phyloP scores from a whole-genome alignment of 2,329 filamentous ascomycete species.

The Furcasterigmium furcatum region DNA sequence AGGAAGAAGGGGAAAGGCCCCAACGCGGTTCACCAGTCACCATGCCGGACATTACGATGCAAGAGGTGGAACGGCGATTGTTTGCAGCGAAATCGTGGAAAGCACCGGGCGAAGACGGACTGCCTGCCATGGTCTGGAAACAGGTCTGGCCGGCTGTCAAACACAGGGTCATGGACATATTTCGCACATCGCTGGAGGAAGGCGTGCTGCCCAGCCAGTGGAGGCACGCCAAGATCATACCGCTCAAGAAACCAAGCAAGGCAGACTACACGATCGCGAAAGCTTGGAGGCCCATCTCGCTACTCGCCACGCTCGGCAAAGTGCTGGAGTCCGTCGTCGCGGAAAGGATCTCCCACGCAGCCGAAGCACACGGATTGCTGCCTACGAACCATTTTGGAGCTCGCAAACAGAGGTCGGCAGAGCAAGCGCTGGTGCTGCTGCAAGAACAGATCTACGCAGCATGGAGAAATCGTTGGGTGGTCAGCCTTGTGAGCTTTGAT shows the following conservation, averaged over 20 bases:
- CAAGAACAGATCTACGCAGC: conserved; percentile 3
- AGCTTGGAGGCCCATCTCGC: conserved; percentile 19
- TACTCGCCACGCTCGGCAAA: conserved; percentile 21
- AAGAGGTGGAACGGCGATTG: conserved; percentile 15
- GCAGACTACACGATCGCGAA: conserved; percentile 20
- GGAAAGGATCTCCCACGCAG: neutral
- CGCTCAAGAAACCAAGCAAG: conserved; percentile 21
- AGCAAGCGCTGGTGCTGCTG: conserved; percentile 2
- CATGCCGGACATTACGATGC: conserved; percentile 14
- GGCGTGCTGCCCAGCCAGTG: conserved; percentile 1
- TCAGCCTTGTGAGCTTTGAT: conserved; percentile 32
- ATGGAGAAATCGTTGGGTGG: too few species aligned
- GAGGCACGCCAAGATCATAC: conserved; percentile 19
- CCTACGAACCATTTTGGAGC: conserved; percentile 2
- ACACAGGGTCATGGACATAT: conserved; percentile 11
- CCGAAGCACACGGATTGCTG: neutral
- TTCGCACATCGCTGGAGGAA: conserved; percentile 9
- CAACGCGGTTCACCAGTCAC: conserved; percentile 5
- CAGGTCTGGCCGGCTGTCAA: conserved; percentile 11
- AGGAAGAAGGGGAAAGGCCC: conserved; percentile 14
- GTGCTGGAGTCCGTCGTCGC: conserved; percentile 1
- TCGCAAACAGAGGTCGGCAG: conserved; percentile 2
- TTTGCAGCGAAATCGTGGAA: conserved; percentile 17
- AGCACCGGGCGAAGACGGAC: conserved; percentile 14
- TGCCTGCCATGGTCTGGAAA: conserved; percentile 14